phyloP scores from a whole-genome alignment of 2,329 filamentous ascomycete genomes.

The Xylariomycetidae sp. region DNA sequence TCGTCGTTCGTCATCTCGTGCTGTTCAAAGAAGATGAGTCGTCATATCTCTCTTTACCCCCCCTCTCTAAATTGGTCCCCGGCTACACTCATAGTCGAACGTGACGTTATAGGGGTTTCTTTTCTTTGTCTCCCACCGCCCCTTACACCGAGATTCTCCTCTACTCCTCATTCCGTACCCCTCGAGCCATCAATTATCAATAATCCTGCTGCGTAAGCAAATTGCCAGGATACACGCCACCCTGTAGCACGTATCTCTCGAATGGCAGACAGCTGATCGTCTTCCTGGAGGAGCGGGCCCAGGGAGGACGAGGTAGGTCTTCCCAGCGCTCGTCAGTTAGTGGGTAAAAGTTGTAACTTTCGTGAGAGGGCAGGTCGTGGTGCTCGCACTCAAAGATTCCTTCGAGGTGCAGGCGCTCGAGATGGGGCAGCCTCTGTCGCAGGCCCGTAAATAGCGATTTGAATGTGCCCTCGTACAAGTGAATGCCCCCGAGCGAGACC shows the following conservation, averaged over 20 bases:
- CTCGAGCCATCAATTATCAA: constrained; percentile 5
- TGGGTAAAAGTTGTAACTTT: constrained; percentile 38
- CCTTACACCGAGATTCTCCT: no score
- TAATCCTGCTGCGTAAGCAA: constrained; percentile 15
- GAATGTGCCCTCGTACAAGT: constrained; percentile 40
- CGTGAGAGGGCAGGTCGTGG: constrained; percentile 30
- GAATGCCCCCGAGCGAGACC: constrained; percentile 37
- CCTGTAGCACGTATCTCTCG: constrained; percentile 36
- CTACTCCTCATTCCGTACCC: no score
- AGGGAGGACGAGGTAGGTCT: constrained; percentile 21
- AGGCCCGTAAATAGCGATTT: constrained; percentile 37
- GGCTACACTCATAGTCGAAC: no score
- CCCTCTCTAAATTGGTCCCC: no score
- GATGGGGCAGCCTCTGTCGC: constrained; percentile 29
- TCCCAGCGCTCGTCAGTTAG: constrained; percentile 38
- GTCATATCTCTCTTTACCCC: no score
- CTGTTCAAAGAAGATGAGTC: no score
- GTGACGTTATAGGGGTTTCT: no score
- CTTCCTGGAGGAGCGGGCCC: constrained; percentile 24
- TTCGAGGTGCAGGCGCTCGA: constrained; percentile 40
- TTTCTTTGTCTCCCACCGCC: no score
- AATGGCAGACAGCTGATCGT: constrained; percentile 34
- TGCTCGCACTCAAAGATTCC: constrained; percentile 41
- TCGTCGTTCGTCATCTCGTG: no score
- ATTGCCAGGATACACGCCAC: constrained; percentile 31